Conservation (phyloP, 306 rosid species). For the Vicia faba region DNA sequence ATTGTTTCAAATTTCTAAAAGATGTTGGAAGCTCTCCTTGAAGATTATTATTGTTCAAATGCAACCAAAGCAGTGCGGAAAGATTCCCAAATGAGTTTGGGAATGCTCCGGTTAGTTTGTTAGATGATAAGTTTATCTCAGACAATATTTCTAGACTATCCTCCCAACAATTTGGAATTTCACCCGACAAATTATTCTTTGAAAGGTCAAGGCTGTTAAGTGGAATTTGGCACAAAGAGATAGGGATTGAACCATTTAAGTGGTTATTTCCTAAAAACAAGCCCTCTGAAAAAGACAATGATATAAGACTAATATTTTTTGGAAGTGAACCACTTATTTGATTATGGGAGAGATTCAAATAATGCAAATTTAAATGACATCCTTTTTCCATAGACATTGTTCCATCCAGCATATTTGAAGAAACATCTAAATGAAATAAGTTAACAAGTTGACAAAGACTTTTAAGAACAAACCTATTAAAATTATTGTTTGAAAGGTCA, state of each 20-base stretch:
- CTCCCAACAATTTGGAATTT: constrained; percentile 24
- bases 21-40: neutral
- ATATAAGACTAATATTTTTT: neutral
- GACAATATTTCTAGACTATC: neutral
- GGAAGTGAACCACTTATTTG: constrained; percentile 25
- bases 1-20: neutral
- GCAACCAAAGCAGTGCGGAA: neutral
- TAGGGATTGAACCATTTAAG: constrained; percentile 33
- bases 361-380: neutral
- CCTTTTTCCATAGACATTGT: neutral
- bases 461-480: neutral
- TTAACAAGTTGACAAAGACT: neutral
- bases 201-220: neutral
- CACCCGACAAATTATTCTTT: constrained; percentile 28
- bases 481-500: neutral
- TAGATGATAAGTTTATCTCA: constrained; percentile 24
- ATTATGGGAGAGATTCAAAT: constrained; percentile 14
- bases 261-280: too few species aligned
- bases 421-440: neutral
- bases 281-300: too few species aligned
- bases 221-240: constrained; percentile 26
- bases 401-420: constrained; percentile 18
- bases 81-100: constrained; percentile 11
- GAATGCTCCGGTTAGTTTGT: constrained; percentile 14
- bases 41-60: constrained; percentile 29